phyloP scores from a whole-genome alignment of 2,329 filamentous ascomycete species.

The Ascochyta viciae-villosae region DNA sequence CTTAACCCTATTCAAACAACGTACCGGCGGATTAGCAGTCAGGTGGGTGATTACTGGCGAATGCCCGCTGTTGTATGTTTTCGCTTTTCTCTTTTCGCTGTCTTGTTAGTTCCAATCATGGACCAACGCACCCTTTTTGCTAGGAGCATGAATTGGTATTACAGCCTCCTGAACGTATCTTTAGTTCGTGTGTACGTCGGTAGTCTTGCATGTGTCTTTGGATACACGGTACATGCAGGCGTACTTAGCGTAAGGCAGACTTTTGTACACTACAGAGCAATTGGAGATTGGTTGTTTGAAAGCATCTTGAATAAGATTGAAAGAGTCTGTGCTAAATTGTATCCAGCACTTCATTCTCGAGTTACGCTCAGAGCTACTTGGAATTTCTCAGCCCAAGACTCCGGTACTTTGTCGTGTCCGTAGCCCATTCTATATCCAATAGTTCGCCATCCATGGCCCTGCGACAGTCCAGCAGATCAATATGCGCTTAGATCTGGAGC shows the following conservation, averaged over 20 bases:
- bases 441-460: not conserved
- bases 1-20: no score
- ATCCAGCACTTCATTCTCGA: conserved; percentile 36
- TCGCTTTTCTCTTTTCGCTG: not conserved
- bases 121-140: no score
- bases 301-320: conserved; percentile 12
- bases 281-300: not conserved
- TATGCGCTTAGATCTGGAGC: conserved; percentile 75
- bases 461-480: not conserved
- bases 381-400: conserved; percentile 27
- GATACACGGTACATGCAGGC: no score
- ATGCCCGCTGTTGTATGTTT: not conserved
- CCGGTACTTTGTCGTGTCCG: conserved; percentile 19
- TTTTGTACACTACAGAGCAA: no score
- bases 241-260: no score
- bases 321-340: conserved; percentile 32
- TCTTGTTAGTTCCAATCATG: no score
- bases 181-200: no score
- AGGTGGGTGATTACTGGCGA: no score
- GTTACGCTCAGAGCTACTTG: conserved; percentile 27
- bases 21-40: no score
- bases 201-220: no score
- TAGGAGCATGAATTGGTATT: no score
- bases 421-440: conserved; percentile 25
- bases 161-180: no score